Evolutionary conservation across 345 rosid species (phyloP).

Genomic region (Bruguiera sexangula): DNA sequence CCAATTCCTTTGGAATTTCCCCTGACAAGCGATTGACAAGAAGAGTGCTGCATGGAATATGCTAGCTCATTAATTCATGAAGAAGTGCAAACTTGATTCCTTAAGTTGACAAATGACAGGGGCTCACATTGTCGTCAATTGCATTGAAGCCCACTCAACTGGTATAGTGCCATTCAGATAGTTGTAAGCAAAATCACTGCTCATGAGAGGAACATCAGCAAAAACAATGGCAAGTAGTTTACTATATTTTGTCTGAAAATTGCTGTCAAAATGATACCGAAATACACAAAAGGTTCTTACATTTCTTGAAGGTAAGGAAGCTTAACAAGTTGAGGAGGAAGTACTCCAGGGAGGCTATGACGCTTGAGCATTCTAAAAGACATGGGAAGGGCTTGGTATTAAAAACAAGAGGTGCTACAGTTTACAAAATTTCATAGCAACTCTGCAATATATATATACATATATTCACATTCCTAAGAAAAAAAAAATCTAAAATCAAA

Average conservation of each 20-base stretch:
- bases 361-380: constrained; percentile 43
- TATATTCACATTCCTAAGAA: too few species aligned
- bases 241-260: background rate
- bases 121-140: constrained; percentile 46
- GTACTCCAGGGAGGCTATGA: constrained; percentile 60
- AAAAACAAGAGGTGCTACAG: too few species aligned
- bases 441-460: too few species aligned
- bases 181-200: constrained; percentile 60
- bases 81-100: background rate
- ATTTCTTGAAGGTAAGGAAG: constrained; percentile 51
- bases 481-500: background rate
- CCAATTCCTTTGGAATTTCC: constrained; percentile 49
- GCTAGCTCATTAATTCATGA: background rate
- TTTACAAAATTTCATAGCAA: too few species aligned
- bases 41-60: constrained; percentile 38
- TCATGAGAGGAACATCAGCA: background rate
- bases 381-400: background rate
- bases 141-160: constrained; percentile 52
- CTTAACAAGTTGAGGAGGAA: constrained; percentile 54
- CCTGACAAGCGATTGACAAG: constrained; percentile 55
- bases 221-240: background rate
- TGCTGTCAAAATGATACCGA: background rate
- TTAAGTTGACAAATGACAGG: background rate
- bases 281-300: constrained; percentile 33
- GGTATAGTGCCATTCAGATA: constrained; percentile 56